Conservation (phyloP, 2,329 filamentous ascomycete species). For the Xylaria sp. region DNA sequence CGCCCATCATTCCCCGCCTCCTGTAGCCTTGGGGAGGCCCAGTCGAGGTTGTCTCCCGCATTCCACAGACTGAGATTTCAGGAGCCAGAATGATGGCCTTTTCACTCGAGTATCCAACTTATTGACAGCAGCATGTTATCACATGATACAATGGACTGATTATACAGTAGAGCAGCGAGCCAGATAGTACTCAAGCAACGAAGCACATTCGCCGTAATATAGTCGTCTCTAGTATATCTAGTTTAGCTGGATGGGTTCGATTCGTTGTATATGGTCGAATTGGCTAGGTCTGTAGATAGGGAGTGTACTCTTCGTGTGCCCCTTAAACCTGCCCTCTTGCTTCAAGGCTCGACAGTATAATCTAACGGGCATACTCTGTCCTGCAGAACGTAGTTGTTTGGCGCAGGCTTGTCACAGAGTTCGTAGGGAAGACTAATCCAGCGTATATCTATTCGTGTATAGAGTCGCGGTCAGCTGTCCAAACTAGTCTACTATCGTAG, state of each 20-base stretch:
- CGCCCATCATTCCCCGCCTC: not conserved
- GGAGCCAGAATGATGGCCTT: not conserved
- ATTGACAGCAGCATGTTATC: not conserved
- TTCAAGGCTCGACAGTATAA: not conserved
- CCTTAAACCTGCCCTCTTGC: too few relatives aligned
- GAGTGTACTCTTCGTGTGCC: too few relatives aligned
- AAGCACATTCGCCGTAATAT: not conserved
- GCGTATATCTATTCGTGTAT: not conserved
- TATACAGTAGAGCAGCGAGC: not conserved
- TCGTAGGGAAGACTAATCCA: not conserved
- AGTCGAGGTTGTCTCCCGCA: not conserved
- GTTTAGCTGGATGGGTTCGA: not conserved
- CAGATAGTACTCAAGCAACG: too few relatives aligned
- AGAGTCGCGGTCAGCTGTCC: not conserved
- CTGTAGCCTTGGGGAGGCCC: not conserved
- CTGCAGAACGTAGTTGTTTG: not conserved
- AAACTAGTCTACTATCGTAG: not conserved
- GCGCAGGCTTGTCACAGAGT: not conserved
- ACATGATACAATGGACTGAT: not conserved
- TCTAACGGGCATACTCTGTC: not conserved
- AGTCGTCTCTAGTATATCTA: not conserved
- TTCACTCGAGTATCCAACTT: not conserved
- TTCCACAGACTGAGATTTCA: not conserved
- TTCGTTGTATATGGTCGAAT: not conserved
- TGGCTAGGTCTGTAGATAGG: not conserved